These are phyloP conservation scores for Chenopodium berlandieri DNA, from an alignment of 148 eudicot genomes.

Conservation along the genomic window DNA sequence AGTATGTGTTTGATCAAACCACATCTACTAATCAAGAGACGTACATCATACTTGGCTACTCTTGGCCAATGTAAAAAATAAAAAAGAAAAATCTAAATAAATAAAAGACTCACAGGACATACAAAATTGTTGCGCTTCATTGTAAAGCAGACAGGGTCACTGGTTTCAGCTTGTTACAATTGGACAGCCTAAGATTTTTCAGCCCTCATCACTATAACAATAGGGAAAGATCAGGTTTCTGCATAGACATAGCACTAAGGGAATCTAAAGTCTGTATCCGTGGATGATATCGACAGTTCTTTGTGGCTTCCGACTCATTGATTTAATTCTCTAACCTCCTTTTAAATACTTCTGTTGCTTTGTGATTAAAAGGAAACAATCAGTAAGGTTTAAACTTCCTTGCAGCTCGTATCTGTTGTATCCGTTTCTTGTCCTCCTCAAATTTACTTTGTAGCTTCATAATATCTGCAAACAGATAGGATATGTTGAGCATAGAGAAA, in stretches of 20 bases:
- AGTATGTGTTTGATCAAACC: not conserved
- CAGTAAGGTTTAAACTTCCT: conserved; percentile 80
- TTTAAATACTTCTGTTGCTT: not conserved
- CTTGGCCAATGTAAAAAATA: not conserved
- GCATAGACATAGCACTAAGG: not conserved
- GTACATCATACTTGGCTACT: not conserved
- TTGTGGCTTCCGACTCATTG: not conserved
- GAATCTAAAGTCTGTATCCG: not conserved
- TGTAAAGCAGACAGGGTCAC: not conserved
- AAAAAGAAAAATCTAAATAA: too few relatives aligned
- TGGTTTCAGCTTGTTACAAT: not conserved
- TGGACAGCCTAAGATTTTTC: not conserved
- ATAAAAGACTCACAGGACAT: not conserved
- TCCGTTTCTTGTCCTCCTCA: conserved; percentile 86
- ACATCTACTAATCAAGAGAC: not conserved
- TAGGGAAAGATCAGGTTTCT: not conserved
- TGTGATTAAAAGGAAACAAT: not conserved
- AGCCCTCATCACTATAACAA: not conserved
- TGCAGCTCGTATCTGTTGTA: conserved; percentile 81
- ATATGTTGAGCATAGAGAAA: not conserved
- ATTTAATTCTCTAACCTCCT: not conserved
- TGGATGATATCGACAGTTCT: not conserved
- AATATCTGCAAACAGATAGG: conserved; percentile 48
- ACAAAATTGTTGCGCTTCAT: not conserved
- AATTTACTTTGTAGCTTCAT: conserved; percentile 87